Evolutionary conservation across 345 rosid genomes (phyloP).

Genomic region (Lepidium aucheri): DNA sequence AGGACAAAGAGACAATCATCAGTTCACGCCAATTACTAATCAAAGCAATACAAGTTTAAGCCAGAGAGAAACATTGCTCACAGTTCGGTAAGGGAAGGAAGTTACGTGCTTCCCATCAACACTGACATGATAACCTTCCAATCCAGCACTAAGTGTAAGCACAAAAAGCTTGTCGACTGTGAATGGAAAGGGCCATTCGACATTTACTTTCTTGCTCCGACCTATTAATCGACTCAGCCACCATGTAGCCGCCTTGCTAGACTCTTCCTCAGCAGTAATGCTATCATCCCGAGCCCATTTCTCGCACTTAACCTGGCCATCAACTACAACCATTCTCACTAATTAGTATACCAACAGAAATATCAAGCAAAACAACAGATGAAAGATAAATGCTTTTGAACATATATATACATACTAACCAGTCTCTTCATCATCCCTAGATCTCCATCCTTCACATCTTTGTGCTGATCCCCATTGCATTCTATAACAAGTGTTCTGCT

Average conservation of each 20-base stretch:
- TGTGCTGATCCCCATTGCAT: constrained; percentile 81
- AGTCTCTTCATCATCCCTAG: constrained; percentile 72
- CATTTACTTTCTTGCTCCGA: constrained; percentile 44
- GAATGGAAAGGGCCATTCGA: constrained; percentile 85
- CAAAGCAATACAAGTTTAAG: not conserved
- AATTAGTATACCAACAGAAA: not conserved
- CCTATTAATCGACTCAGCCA: constrained; percentile 72
- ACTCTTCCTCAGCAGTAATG: constrained; percentile 47
- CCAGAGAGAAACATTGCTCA: constrained; percentile 24
- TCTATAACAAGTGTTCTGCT: constrained; percentile 84
- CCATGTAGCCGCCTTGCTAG: constrained; percentile 51
- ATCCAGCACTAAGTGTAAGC: constrained; percentile 76
- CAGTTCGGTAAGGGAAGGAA: constrained; percentile 83
- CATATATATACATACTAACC: constrained; percentile 31
- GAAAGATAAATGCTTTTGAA: not conserved
- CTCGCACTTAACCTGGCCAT: constrained; percentile 76
- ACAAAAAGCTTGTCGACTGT: constrained; percentile 58
- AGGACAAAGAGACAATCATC: not conserved
- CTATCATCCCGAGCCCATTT: constrained; percentile 79
- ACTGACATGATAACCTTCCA: constrained; percentile 80
- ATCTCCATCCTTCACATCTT: constrained; percentile 77
- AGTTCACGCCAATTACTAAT: constrained; percentile 1
- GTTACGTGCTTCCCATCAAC: constrained; percentile 80
- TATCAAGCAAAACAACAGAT: not conserved
- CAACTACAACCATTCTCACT: constrained; percentile 41